Base-by-base conservation (phyloP, 2,329 filamentous ascomycete genomes). In the Aureobasidium subglaciale region DNA sequence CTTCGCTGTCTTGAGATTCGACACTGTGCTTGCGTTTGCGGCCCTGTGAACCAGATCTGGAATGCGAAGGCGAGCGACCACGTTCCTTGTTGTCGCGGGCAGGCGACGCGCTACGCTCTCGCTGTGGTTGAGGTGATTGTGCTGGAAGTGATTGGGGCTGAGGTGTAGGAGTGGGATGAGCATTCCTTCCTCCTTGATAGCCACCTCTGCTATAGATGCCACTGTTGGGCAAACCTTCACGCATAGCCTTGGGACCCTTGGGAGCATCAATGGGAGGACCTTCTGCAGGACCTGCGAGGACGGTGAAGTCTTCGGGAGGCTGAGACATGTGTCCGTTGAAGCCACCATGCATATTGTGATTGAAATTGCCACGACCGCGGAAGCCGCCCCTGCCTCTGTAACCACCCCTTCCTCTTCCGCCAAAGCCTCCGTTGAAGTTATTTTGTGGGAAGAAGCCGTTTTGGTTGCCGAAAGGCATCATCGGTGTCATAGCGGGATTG, bases 221-320 rank as follows among this genome's bases (percentile, higher is more conserved):
- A 56, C 86, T 91, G 69, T 95, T 95, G 50, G 88, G 87, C 10
- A 90, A 76, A 27, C 90, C 90, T 71, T 93, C 87, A 60, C 92
- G 82, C 89, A 97, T 95, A 16, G 93, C 93, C 72, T 93, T 91
- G 45, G 93, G 93, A 9, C 91, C 93, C 55, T 87, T 95, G 25
- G 93, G 93, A 25, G 93, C 93, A 73, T 70, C 69, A 50, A 68
- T 56, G 5, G 68, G 68, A 20, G 68, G 67, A 50, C 66, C 65
- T 32, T 45, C 38, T 27, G 42, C 13, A 30, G 54, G 16, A 9
- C 57, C 53, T 27, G 46, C 56, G 22, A 59, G 45, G 1, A 59
- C 57, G 5, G 48, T 57, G 42, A 55, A 55, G 9, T 59, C 42
- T 9, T 54, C 56, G 3, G 22, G 29, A 27, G 48, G 32, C 16